Conservation (phyloP, 2,329 filamentous ascomycete species). For the Rugonectria rugulosa region DNA sequence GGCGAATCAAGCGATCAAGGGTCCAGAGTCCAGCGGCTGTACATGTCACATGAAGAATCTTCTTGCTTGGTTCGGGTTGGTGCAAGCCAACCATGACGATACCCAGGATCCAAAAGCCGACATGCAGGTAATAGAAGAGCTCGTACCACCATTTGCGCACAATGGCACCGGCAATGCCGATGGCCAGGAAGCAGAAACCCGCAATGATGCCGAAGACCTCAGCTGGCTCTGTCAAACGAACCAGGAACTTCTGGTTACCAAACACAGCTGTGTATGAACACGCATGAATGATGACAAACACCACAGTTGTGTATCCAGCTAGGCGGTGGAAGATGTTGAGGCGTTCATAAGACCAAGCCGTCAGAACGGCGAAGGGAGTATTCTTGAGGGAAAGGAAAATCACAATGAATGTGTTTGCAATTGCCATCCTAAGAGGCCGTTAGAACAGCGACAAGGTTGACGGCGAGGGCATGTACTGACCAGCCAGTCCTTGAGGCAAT, state of each 20-base stretch:
- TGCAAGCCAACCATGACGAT: constrained; percentile 60
- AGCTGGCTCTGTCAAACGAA: constrained; percentile 44
- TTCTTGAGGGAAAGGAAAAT: constrained; percentile 65
- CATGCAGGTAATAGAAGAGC: constrained; percentile 62
- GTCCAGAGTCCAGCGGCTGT: constrained; percentile 57
- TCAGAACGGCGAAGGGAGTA: constrained; percentile 62
- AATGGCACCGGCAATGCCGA: constrained; percentile 51
- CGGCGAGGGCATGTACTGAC: constrained; percentile 34
- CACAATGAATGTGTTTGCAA: constrained; percentile 58
- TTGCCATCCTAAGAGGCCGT: constrained; percentile 45
- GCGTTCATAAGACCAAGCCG: constrained; percentile 64
- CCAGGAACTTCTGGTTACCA: constrained; percentile 33
- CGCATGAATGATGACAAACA: constrained; percentile 55
- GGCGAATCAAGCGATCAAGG: constrained; percentile 58
- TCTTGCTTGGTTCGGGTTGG: constrained; percentile 54
- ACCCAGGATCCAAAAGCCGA: constrained; percentile 56
- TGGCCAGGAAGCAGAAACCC: constrained; percentile 53
- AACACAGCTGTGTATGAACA: constrained; percentile 54
- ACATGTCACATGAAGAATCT: constrained; percentile 52
- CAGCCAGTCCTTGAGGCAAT: constrained; percentile 50
- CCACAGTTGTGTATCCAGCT: constrained; percentile 58
- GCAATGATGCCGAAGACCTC: constrained; percentile 59
- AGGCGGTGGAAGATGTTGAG: constrained; percentile 65
- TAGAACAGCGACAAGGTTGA: neutral
- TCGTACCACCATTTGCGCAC: constrained; percentile 61